These are phyloP conservation scores for Phaeotremella fagi DNA, from an alignment of 768 basidiomycete species.

Conservation along the genomic window DNA sequence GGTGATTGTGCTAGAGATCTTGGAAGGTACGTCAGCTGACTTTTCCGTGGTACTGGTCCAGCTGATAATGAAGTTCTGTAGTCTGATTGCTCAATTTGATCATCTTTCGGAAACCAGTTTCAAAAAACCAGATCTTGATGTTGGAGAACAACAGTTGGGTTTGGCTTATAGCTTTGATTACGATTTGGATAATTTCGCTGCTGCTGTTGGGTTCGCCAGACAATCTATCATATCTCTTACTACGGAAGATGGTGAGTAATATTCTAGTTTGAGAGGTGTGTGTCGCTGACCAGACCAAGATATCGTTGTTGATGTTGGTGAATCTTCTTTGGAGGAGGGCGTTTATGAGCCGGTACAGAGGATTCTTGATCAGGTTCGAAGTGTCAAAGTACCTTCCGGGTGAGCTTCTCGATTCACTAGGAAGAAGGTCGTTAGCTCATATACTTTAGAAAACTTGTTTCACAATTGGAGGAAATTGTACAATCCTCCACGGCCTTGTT, in stretches of 20 bases:
- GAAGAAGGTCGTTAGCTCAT: not conserved
- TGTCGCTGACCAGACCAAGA: constrained; percentile 54
- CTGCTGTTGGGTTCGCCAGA: constrained; percentile 83
- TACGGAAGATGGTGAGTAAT: constrained; percentile 65
- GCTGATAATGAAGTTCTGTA: constrained; percentile 42
- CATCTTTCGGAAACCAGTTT: constrained; percentile 88
- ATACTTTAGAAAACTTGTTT: constrained; percentile 70
- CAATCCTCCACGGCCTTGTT: constrained; percentile 68
- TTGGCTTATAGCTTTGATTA: constrained; percentile 75
- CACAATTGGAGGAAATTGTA: constrained; percentile 74
- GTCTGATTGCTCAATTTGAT: constrained; percentile 88
- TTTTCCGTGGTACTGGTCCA: not conserved
- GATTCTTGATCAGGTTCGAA: constrained; percentile 74
- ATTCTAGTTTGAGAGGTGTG: not conserved
- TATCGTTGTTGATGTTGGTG: constrained; percentile 65
- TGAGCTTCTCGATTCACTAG: constrained; percentile 45
- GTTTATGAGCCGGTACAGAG: constrained; percentile 77
- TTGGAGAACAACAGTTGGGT: constrained; percentile 84
- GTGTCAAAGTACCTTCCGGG: constrained; percentile 74
- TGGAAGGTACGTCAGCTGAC: constrained; percentile 60
- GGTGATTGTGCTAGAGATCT: constrained; percentile 90
- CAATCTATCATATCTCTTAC: constrained; percentile 70
- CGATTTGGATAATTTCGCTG: constrained; percentile 90
- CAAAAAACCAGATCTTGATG: constrained; percentile 71
- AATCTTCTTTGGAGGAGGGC: constrained; percentile 66